A percentile compares a stretch with the other conserved stretches of the same genome.
Conservation (phyloP, 2,329 filamentous ascomycete genomes). For the Aspergillus persii region DNA sequence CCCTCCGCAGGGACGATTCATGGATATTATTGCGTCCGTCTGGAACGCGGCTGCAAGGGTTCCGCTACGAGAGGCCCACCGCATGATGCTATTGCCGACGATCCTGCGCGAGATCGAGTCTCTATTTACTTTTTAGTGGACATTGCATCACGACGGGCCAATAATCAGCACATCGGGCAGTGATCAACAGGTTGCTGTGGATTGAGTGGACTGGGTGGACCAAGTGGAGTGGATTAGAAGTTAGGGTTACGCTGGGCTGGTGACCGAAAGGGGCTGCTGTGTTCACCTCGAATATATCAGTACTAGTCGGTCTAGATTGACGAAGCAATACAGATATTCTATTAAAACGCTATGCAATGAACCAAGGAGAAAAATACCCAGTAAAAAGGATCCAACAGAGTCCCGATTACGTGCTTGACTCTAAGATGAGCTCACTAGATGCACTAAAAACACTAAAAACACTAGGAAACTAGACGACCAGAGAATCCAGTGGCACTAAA, state of each 20-base stretch:
- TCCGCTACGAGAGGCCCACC: not conserved
- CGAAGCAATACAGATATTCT: too few species aligned
- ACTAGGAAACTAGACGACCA: too few species aligned
- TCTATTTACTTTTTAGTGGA: conserved; percentile 1
- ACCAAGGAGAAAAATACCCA: too few species aligned
- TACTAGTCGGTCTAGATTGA: too few species aligned
- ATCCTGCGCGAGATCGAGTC: not conserved
- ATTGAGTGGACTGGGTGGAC: too few species aligned
- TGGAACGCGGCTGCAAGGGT: not conserved
- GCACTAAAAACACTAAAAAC: not conserved
- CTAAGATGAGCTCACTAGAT: not conserved
- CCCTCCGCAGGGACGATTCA: not conserved
- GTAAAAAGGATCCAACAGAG: not conserved
- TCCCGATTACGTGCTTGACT: not conserved
- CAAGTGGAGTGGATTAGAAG: not conserved
- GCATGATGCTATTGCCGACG: not conserved
- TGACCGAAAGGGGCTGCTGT: too few species aligned
- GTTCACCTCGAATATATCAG: too few species aligned
- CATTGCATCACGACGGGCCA: conserved; percentile 13
- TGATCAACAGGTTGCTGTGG: not conserved
- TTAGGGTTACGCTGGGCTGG: too few species aligned
- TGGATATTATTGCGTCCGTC: too few species aligned
- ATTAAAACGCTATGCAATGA: too few species aligned
- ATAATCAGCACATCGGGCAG: not conserved
- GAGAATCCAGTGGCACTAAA: too few species aligned